These are phyloP conservation scores for Periconia sp. DNA, from an alignment of 2,329 filamentous ascomycete species.

Conservation along the genomic window DNA sequence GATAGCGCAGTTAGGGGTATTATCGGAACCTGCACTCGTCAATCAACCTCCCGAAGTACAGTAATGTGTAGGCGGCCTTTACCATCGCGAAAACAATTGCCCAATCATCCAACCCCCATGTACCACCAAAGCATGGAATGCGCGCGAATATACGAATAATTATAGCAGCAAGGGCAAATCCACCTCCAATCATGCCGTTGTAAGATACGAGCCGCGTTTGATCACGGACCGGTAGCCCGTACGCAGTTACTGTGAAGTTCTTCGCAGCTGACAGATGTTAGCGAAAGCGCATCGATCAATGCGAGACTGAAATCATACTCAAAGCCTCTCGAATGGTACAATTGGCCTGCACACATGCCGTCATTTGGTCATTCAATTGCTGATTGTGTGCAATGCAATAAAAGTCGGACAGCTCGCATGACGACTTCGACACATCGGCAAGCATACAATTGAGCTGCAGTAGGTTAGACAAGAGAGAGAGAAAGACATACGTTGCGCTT, in stretches of 20 bases:
- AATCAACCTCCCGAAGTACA: too few species aligned
- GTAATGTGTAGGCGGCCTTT: too few species aligned
- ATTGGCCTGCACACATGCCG: slow-evolving; percentile 22
- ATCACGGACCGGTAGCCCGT: slow-evolving; percentile 43
- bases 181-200: slow-evolving; percentile 39
- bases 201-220: slow-evolving; percentile 41
- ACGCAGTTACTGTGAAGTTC: slow-evolving; percentile 46
- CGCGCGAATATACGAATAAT: slow-evolving; percentile 45
- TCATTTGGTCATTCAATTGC: slow-evolving; percentile 20
- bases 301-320: slow-evolving; percentile 18
- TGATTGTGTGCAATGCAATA: slow-evolving; percentile 29
- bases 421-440: slow-evolving; percentile 22
- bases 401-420: slow-evolving; percentile 31
- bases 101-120: slow-evolving; percentile 48
- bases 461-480: background rate
- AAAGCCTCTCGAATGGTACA: slow-evolving; percentile 33
- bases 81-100: slow-evolving; percentile 48
- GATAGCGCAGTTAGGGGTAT: slow-evolving; percentile 25
- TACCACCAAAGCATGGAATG: slow-evolving; percentile 41
- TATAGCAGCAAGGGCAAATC: slow-evolving; percentile 41
- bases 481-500: too few species aligned
- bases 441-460: slow-evolving; percentile 30
- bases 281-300: background rate
- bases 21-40: slow-evolving; percentile 14
- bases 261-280: slow-evolving; percentile 40